phyloP scores from a whole-genome alignment of 257 asterid species.

The Linaria vulgaris region DNA sequence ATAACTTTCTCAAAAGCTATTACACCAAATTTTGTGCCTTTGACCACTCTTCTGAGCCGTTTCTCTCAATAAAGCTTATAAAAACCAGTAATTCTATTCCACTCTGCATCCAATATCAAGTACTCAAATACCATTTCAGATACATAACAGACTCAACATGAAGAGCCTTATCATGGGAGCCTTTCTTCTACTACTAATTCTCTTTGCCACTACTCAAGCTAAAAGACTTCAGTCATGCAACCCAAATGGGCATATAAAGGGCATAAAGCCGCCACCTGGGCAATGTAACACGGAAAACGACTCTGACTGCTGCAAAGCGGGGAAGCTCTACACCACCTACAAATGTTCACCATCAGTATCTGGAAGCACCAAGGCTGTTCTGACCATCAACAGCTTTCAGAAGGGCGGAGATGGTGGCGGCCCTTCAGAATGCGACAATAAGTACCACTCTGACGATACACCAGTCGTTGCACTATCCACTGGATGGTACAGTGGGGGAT shows the following conservation, averaged over 20 bases:
- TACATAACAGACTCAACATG: slow-evolving; percentile 13
- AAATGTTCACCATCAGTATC: slow-evolving; percentile 39
- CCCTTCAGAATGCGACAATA: slow-evolving; percentile 42
- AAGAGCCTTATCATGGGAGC: slow-evolving; percentile 7
- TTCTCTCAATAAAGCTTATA: neutral
- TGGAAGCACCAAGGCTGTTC: slow-evolving; percentile 33
- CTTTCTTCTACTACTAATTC: slow-evolving; percentile 20
- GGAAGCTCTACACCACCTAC: slow-evolving; percentile 31
- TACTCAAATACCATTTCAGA: slow-evolving; percentile 5
- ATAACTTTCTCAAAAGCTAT: slow-evolving; percentile 21
- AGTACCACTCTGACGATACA: slow-evolving; percentile 39
- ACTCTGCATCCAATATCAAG: slow-evolving; percentile 15
- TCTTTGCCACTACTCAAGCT: slow-evolving; percentile 1
- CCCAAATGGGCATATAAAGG: slow-evolving; percentile 39
- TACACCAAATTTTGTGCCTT: neutral
- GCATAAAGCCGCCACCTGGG: slow-evolving; percentile 45
- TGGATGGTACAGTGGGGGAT: slow-evolving; percentile 41
- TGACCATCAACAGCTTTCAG: slow-evolving; percentile 44
- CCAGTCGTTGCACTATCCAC: slow-evolving; percentile 46
- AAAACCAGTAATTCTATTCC: neutral
- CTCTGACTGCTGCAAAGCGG: slow-evolving; percentile 44
- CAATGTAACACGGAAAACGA: slow-evolving; percentile 40
- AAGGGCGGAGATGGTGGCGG: slow-evolving; percentile 51
- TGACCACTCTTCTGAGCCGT: slow-evolving; percentile 24
- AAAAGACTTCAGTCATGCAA: slow-evolving; percentile 30